Percentiles rank a stretch among this genome's conserved stretches.
Conservation (phyloP, 805 yeast genomes). For the Teunomyces gatunensis region DNA sequence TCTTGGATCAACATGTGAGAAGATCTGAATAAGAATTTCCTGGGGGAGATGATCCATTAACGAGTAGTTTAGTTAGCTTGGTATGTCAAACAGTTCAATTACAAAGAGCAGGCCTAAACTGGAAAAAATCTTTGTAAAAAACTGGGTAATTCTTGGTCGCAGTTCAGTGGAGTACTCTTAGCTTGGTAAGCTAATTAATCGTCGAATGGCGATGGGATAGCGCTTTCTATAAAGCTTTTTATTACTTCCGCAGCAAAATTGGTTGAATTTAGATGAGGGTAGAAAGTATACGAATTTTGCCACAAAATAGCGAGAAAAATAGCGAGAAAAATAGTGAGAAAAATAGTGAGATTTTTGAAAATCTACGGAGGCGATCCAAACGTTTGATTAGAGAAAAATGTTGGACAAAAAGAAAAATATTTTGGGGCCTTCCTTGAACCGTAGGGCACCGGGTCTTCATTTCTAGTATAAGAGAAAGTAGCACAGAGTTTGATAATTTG, state of each 20-base stretch:
- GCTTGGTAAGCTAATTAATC: not conserved
- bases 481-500: too few relatives aligned
- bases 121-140: not conserved
- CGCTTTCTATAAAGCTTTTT: not conserved
- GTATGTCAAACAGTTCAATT: not conserved
- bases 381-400: too few relatives aligned
- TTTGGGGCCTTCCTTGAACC: too few relatives aligned
- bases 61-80: not conserved
- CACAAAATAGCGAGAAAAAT: not conserved
- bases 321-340: not conserved
- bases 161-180: not conserved
- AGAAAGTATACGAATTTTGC: not conserved
- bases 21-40: constrained; percentile 46
- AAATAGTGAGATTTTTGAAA: not conserved
- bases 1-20: constrained; percentile 44
- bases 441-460: too few relatives aligned
- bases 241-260: not conserved
- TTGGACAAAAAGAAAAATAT: too few relatives aligned
- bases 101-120: not conserved
- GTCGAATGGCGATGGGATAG: not conserved
- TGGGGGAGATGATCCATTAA: constrained; percentile 38
- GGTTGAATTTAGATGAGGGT: not conserved
- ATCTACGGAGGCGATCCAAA: too few relatives aligned
- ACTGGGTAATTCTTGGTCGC: not conserved
- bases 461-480: too few relatives aligned